Conservation (phyloP, 208 protist genomes). For the Leishmania turanica region DNA sequence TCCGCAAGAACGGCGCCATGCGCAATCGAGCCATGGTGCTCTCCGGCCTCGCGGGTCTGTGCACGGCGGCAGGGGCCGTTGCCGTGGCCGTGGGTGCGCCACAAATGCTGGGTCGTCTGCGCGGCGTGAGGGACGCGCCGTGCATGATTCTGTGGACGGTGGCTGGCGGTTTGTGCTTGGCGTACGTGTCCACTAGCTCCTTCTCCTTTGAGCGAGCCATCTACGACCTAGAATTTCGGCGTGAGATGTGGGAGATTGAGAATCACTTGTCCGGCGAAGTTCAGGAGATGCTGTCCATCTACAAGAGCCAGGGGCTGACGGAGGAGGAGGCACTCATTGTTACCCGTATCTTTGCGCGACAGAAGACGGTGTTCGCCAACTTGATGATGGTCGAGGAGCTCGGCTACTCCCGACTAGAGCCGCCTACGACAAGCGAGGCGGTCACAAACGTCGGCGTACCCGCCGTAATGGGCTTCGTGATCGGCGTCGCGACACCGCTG, state of each 20-base stretch:
- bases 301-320: slow-evolving; percentile 88
- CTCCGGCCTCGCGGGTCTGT: slow-evolving; percentile 53
- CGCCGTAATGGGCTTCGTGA: slow-evolving; percentile 51
- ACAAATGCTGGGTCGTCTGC: slow-evolving; percentile 9
- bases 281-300: slow-evolving; percentile 94
- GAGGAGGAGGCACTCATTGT: slow-evolving; percentile 88
- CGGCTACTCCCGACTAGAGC: slow-evolving; percentile 86
- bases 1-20: slow-evolving; percentile 82
- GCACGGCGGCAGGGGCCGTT: slow-evolving; percentile 47
- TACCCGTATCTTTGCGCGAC: slow-evolving; percentile 85
- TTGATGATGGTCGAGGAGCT: slow-evolving; percentile 96
- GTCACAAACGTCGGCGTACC: slow-evolving; percentile 65
- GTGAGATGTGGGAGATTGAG: slow-evolving; percentile 95
- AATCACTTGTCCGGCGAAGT: slow-evolving; percentile 91
- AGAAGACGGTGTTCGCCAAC: slow-evolving; percentile 88
- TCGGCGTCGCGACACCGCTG: slow-evolving; percentile 41
- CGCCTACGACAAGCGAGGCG: slow-evolving; percentile 63
- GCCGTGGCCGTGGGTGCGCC: slow-evolving; percentile 24
- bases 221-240: slow-evolving; percentile 85
- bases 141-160: slow-evolving; percentile 42
- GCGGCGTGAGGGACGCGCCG: slow-evolving; percentile 18
- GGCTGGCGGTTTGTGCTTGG: slow-evolving; percentile 42
- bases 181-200: slow-evolving; percentile 51
- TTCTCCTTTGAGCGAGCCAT: slow-evolving; percentile 70
- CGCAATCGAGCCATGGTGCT: slow-evolving; percentile 77